These are phyloP conservation scores for Colletotrichum phormii DNA, from an alignment of 2,329 filamentous ascomycete genomes.

Conservation along the genomic window DNA sequence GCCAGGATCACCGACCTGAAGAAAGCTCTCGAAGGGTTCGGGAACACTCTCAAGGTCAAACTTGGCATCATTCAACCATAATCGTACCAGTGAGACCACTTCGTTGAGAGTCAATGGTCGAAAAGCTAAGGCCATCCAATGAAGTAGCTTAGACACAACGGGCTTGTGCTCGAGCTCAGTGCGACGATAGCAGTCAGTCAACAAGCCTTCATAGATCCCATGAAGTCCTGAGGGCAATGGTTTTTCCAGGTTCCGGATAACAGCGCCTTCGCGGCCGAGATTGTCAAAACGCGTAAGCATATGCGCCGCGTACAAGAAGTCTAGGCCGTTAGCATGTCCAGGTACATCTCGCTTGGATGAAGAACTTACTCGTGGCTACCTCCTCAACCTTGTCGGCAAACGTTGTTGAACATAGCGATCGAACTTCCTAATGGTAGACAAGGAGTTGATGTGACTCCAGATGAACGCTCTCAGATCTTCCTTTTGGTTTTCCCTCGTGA, in stretches of 20 bases:
- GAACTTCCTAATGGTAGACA: conserved; percentile 42
- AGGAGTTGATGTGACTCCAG: conserved; percentile 42
- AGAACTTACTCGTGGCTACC: conserved; percentile 45
- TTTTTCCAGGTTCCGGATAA: conserved; percentile 44
- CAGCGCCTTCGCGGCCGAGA: conserved; percentile 47
- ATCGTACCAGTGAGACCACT: conserved; percentile 39
- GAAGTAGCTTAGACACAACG: conserved; percentile 40
- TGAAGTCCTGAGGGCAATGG: conserved; percentile 40
- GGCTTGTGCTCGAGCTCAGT: conserved; percentile 36
- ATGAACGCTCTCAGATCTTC: conserved; percentile 44
- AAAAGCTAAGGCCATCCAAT: conserved; percentile 44
- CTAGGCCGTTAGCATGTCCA: conserved; percentile 34
- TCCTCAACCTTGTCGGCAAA: conserved; percentile 44
- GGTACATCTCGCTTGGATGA: neutral
- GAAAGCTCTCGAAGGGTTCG: conserved; percentile 41
- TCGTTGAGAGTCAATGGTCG: conserved; percentile 39
- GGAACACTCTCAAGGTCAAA: conserved; percentile 45
- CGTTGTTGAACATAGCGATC: conserved; percentile 44
- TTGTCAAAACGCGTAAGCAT: conserved; percentile 45
- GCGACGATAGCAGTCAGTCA: conserved; percentile 43
- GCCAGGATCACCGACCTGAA: conserved; percentile 42
- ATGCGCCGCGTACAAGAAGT: conserved; percentile 51
- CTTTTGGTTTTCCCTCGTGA: conserved; percentile 43
- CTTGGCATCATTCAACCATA: conserved; percentile 30
- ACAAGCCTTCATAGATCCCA: conserved; percentile 42